Conservation (phyloP, 73 alveolate species). For the Stentor roeselii region DNA sequence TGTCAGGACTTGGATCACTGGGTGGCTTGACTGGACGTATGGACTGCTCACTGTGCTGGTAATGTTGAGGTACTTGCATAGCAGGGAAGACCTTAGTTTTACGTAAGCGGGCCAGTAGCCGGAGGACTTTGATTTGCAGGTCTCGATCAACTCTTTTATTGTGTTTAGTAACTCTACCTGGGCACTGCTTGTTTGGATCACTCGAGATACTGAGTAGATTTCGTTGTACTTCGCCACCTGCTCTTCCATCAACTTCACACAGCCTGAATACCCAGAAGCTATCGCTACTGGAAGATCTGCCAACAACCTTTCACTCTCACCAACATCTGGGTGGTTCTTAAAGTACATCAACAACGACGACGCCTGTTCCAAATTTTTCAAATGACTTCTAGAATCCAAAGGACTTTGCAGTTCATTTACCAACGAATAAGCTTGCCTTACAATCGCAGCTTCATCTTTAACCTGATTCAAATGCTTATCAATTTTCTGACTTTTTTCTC, state of each 20-base stretch:
- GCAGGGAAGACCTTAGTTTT: neutral
- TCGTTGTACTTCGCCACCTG: neutral
- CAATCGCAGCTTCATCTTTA: neutral
- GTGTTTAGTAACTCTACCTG: neutral
- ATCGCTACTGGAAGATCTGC: neutral
- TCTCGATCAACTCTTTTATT: slow-evolving; percentile 3
- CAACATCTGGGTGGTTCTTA: neutral
- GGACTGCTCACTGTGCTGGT: neutral
- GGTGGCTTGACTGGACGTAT: neutral
- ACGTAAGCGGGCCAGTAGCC: neutral
- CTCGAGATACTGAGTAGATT: neutral
- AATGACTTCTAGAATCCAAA: neutral
- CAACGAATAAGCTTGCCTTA: neutral
- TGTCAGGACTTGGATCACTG: neutral
- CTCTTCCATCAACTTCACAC: neutral
- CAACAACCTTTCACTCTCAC: neutral
- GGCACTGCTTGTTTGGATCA: neutral
- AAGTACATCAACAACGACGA: neutral
- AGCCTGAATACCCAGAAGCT: neutral
- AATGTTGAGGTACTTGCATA: neutral
- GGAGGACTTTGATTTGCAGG: neutral
- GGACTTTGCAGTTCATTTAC: neutral
- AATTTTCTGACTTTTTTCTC: neutral
- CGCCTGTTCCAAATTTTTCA: slow-evolving; percentile 6
- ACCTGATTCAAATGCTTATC: slow-evolving; percentile 8